These are phyloP conservation scores for Hypoxylon sp. DNA, from an alignment of 2,329 filamentous ascomycete species.

Conservation along the genomic window DNA sequence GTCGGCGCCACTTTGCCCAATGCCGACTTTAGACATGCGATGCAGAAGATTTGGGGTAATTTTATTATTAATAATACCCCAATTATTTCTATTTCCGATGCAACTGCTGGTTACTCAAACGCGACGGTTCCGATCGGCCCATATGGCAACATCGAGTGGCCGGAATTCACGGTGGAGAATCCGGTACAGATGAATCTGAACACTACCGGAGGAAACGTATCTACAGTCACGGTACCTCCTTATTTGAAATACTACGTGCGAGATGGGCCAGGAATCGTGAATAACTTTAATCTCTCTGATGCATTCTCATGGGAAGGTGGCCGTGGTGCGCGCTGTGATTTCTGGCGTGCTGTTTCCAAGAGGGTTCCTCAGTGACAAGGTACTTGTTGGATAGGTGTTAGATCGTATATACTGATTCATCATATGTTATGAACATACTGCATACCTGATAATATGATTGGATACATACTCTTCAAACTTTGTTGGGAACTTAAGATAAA, in stretches of 20 bases:
- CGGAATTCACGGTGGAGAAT: slow-evolving; percentile 50
- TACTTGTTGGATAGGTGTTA: not conserved
- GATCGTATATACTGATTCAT: slow-evolving; percentile 5
- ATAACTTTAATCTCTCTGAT: slow-evolving; percentile 47
- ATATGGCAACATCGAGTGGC: slow-evolving; percentile 53
- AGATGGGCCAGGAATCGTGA: slow-evolving; percentile 48
- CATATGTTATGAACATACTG: slow-evolving; percentile 8
- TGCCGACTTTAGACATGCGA: slow-evolving; percentile 56
- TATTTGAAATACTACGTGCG: slow-evolving; percentile 49
- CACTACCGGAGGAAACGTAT: slow-evolving; percentile 57
- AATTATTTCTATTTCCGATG: slow-evolving; percentile 54
- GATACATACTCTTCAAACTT: not conserved
- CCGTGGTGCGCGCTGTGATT: slow-evolving; percentile 49
- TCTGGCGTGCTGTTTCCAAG: slow-evolving; percentile 48
- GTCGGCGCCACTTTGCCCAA: slow-evolving; percentile 50
- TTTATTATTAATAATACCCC: slow-evolving; percentile 61
- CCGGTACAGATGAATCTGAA: slow-evolving; percentile 62
- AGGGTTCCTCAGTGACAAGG: slow-evolving; percentile 45
- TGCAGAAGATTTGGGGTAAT: slow-evolving; percentile 61
- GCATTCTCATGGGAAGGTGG: slow-evolving; percentile 50
- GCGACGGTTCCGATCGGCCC: slow-evolving; percentile 51
- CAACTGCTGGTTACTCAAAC: slow-evolving; percentile 53
- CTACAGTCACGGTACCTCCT: slow-evolving; percentile 45
- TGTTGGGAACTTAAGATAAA: not conserved
- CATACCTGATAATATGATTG: not conserved